phyloP scores from a whole-genome alignment of 495 filamentous ascomycete genomes.

The Bryoglossum gracile region DNA sequence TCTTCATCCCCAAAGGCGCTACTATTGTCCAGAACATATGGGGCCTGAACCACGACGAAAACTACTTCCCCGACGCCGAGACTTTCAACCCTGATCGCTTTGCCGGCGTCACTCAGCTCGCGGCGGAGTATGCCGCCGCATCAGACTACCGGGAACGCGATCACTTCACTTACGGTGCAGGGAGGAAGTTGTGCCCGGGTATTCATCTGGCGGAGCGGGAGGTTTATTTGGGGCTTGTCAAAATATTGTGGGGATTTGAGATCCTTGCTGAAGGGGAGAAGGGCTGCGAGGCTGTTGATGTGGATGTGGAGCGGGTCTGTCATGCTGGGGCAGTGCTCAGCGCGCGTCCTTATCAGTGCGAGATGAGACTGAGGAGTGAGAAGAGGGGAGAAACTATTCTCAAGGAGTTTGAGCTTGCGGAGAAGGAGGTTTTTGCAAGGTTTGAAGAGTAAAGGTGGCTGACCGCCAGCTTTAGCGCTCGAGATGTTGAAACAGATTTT shows the following conservation, averaged over 20 bases:
- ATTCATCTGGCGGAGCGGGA: constrained; percentile 48
- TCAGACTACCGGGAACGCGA: constrained; percentile 35
- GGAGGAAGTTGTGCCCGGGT: constrained; percentile 45
- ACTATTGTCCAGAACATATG: constrained; percentile 35
- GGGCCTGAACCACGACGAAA: constrained; percentile 30
- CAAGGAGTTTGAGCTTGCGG: constrained; percentile 25
- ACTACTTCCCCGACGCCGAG: constrained; percentile 31
- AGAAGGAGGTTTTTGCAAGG: no score
- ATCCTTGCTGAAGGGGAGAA: constrained; percentile 27
- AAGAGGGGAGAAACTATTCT: constrained; percentile 28
- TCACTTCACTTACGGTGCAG: constrained; percentile 44
- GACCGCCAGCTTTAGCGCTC: no score
- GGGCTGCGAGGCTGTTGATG: constrained; percentile 22
- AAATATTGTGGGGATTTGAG: constrained; percentile 48
- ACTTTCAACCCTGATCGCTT: constrained; percentile 36
- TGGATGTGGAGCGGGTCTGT: constrained; percentile 27
- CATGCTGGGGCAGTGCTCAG: constrained; percentile 37
- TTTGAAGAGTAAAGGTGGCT: no score
- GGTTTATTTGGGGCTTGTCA: constrained; percentile 39
- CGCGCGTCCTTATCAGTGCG: constrained; percentile 31
- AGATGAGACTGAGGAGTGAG: constrained; percentile 29
- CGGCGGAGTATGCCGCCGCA: constrained; percentile 22
- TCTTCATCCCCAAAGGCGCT: constrained; percentile 35
- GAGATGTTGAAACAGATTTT: no score
- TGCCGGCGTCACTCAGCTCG: constrained; percentile 29